Conservation (phyloP, 768 basidiomycete genomes). For the Panaeolus papilionaceus region DNA sequence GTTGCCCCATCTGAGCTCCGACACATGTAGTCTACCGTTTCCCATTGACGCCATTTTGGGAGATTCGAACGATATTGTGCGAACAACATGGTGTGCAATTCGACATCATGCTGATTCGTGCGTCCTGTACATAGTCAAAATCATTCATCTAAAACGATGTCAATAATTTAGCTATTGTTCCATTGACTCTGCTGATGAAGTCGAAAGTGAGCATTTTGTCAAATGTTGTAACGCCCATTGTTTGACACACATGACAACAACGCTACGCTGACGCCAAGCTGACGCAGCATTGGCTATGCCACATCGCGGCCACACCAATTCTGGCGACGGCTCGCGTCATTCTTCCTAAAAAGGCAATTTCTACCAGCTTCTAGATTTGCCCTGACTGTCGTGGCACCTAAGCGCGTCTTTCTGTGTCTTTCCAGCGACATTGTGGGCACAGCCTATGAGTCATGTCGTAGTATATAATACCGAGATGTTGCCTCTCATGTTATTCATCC, state of each 20-base stretch:
- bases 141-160: no score
- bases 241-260: conserved; percentile 3
- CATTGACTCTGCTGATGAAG: not conserved
- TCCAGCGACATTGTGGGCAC: not conserved
- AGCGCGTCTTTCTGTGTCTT: conserved; percentile 7
- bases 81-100: not conserved
- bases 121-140: no score
- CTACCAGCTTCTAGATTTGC: conserved; percentile 8
- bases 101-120: not conserved
- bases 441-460: conserved; percentile 2
- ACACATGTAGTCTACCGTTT: not conserved
- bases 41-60: not conserved
- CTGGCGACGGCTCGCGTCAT: not conserved
- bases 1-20: no score
- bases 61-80: not conserved
- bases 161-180: no score
- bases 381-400: conserved; percentile 4
- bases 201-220: not conserved
- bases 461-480: conserved; percentile 5
- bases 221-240: not conserved
- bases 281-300: not conserved
- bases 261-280: conserved; percentile 2
- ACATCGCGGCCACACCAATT: not conserved
- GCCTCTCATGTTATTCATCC: not conserved
- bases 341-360: conserved; percentile 9